These are phyloP conservation scores for Chrysanthemum makinoi DNA, from an alignment of 129 eudicot species.

Conservation along the genomic window DNA sequence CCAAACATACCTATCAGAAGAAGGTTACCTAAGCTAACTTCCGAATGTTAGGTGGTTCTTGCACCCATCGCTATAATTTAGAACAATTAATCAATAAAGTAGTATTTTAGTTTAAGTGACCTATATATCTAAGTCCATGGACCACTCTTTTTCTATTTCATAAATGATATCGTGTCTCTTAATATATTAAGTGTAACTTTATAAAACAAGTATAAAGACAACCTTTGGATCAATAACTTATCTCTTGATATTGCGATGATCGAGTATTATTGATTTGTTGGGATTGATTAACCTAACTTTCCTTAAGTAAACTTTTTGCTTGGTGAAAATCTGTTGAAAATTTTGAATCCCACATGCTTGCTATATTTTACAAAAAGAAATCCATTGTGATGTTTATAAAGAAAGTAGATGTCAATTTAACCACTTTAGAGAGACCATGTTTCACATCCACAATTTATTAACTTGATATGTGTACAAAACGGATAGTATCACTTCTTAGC, in stretches of 20 bases:
- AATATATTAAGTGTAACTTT: neutral
- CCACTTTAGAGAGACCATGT: neutral
- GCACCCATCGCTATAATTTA: neutral
- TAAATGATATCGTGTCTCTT: neutral
- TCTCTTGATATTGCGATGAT: too few species aligned
- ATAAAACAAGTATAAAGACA: neutral
- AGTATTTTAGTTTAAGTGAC: too few species aligned
- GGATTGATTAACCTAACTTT: too few species aligned
- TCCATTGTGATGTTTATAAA: neutral
- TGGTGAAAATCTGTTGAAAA: neutral
- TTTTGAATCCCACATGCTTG: neutral
- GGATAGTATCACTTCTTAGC: neutral
- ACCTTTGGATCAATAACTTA: neutral
- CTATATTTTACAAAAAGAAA: neutral
- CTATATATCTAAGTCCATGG: neutral
- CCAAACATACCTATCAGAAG: slow-evolving; percentile 4
- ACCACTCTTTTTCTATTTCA: neutral
- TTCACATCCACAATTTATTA: slow-evolving; percentile 2
- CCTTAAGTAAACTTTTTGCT: too few species aligned
- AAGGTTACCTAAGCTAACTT: neutral
- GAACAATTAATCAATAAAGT: neutral
- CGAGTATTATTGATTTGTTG: too few species aligned
- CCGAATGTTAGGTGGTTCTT: slow-evolving; percentile 6
- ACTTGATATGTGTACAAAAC: neutral
- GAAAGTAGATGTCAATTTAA: neutral